A percentile compares a stretch with the other conserved stretches of the same genome.
phyloP scores from a whole-genome alignment of 768 basidiomycete genomes.

The Tulasnella sp. region DNA sequence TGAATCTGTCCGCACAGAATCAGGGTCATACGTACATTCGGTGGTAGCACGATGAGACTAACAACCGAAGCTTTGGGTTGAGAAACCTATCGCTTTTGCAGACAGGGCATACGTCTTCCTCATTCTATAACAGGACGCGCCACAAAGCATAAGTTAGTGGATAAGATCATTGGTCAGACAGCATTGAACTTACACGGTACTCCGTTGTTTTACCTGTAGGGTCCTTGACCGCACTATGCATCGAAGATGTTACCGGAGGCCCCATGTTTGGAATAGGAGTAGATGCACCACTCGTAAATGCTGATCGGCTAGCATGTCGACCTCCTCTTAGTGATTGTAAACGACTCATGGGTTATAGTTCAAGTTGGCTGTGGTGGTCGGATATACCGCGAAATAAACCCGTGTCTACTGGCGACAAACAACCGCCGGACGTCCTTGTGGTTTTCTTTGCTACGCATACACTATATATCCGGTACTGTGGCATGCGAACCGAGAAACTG shows the following conservation, averaged over 20 bases:
- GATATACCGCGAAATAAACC: no score
- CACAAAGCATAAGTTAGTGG: conserved; percentile 4
- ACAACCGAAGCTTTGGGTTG: conserved; percentile 82
- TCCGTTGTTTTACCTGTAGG: conserved; percentile 68
- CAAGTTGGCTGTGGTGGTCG: no score
- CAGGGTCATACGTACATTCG: conserved; percentile 55
- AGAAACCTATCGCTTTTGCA: conserved; percentile 95
- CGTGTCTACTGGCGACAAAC: no score
- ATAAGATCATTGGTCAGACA: neutral
- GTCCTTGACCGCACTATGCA: conserved; percentile 47
- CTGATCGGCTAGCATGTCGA: no score
- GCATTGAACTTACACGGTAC: conserved; percentile 48
- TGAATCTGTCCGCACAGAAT: neutral
- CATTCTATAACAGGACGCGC: conserved; percentile 37
- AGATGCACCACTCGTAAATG: conserved; percentile 4
- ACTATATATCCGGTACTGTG: no score
- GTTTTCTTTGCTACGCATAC: no score
- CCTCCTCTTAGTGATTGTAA: no score
- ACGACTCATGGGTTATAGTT: no score
- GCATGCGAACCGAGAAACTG: no score
- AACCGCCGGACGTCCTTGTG: no score
- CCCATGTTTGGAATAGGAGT: neutral
- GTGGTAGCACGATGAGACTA: conserved; percentile 96
- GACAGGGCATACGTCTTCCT: conserved; percentile 92
- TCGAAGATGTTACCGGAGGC: neutral